Evolutionary conservation across 1,139 yeast genomes (phyloP).

Genomic region (Hyphopichia buzzinii): DNA sequence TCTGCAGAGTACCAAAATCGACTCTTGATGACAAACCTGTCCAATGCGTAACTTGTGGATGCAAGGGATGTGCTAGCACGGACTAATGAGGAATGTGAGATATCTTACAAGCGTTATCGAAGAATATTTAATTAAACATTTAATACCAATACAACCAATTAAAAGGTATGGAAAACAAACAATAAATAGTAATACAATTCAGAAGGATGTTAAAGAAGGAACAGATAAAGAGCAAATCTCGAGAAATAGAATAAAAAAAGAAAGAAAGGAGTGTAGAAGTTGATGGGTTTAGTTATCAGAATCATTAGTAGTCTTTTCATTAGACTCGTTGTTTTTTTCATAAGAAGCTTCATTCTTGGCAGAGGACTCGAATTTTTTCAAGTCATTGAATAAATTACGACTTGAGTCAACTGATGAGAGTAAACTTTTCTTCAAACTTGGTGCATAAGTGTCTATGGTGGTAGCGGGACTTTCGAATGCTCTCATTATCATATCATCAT

Average conservation of each 20-base stretch:
- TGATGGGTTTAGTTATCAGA: too few species aligned
- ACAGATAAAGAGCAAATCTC: neutral
- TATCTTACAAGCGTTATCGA: neutral
- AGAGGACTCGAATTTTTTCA: conserved; percentile 9
- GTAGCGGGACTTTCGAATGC: conserved; percentile 35
- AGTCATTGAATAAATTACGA: conserved; percentile 20
- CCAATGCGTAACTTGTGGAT: conserved; percentile 85
- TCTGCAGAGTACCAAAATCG: conserved; percentile 80
- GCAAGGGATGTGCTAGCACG: conserved; percentile 84
- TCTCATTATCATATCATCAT: conserved; percentile 54
- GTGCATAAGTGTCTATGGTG: neutral
- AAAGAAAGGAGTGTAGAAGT: neutral
- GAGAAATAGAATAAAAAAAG: conserved; percentile 1
- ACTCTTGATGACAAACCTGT: conserved; percentile 39
- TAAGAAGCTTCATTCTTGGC: conserved; percentile 1
- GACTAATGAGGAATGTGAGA: conserved; percentile 37
- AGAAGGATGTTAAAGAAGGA: neutral
- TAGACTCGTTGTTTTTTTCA: too few species aligned
- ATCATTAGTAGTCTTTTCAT: too few species aligned
- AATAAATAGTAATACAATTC: neutral
- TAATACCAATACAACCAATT: neutral
- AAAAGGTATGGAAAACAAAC: neutral
- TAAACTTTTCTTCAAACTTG: conserved; percentile 5
- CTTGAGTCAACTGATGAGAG: conserved; percentile 11
- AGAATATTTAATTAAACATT: neutral